Base-by-base conservation (phyloP, 108 stramenopile species). In the Cyclotella baltica region DNA sequence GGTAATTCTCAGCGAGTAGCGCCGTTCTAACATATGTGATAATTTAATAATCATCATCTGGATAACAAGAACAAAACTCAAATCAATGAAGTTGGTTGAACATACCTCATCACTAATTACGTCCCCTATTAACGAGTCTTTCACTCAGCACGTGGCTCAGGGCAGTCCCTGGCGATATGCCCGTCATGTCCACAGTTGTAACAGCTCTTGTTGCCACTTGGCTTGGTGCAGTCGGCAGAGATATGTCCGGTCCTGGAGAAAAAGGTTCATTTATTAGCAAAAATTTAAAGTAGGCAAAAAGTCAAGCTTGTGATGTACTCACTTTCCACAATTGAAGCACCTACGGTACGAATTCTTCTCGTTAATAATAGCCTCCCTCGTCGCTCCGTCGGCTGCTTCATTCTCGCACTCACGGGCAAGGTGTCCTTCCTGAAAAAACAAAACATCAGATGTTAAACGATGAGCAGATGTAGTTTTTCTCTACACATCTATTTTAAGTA, bases 311-410 rank as follows among this genome's bases (percentile, higher is more conserved):
- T n/a, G 29, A 30, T n/a, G 13, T 8, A 75, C 80, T 81, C 38
- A 83, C 86, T 86, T 89, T 71, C 92, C 92, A 68, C 92, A 92
- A 65, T 92, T 92, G 83, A 92, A 92, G 80, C 92, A 92, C 30
- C 92, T 78, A 59, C 92, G 88, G 38, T 79, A 86, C 46, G 78
- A 77, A 15, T 83, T 73, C 61, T 88, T 81, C 43, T 85, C 86
- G 36, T 77, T 65, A 58, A 76, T 79, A 47, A 90, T 87, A 25
- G 52, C 72, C 30, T 82, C 75, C 29, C 88, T 62, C 3, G 81
- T 80, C 16, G 90, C 88, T n/a, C 87, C 89, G 57, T 88, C 89
- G 50, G 83, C 73, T 33, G 80, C 79, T 52, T 85, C 70, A 38
- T 90, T 88, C 29, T 40, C 31, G 56, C 92, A 93, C 29, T 86